Percentiles rank a stretch among this genome's conserved stretches.
These are phyloP conservation scores for Beta corolliflora DNA, from an alignment of 179 eudicot genomes.

Conservation along the genomic window DNA sequence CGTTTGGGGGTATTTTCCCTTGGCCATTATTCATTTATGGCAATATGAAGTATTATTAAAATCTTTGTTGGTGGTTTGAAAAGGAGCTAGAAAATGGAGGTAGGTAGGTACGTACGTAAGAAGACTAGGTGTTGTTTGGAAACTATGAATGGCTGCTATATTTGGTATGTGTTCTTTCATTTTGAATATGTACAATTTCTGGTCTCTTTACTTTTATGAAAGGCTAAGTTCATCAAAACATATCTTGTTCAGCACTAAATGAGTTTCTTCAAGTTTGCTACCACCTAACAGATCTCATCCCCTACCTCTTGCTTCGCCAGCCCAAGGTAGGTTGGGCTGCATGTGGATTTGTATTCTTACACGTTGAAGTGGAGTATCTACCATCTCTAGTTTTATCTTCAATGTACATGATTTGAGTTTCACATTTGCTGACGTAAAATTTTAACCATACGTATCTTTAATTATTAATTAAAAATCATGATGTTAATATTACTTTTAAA, in stretches of 20 bases:
- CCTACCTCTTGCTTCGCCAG: background rate
- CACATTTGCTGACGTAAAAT: no score
- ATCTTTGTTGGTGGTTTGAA: background rate
- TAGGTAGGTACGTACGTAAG: background rate
- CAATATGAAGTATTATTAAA: background rate
- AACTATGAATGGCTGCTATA: background rate
- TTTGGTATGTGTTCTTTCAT: background rate
- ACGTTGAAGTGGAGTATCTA: no score
- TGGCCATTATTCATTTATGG: background rate
- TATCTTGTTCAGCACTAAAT: background rate
- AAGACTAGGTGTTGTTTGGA: background rate
- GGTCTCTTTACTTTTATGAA: constrained; percentile 3
- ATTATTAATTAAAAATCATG: no score
- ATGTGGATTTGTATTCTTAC: background rate
- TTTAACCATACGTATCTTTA: no score
- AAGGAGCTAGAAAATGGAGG: background rate
- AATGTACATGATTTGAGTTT: no score
- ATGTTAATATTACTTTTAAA: no score
- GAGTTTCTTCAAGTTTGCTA: background rate
- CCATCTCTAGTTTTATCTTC: no score
- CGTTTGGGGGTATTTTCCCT: background rate
- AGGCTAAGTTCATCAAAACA: background rate
- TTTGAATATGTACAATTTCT: background rate
- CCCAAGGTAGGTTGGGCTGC: constrained; percentile 9
- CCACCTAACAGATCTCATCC: background rate